Base-by-base conservation (phyloP, 208 protist species). In the Acanthamoeba royreba region DNA sequence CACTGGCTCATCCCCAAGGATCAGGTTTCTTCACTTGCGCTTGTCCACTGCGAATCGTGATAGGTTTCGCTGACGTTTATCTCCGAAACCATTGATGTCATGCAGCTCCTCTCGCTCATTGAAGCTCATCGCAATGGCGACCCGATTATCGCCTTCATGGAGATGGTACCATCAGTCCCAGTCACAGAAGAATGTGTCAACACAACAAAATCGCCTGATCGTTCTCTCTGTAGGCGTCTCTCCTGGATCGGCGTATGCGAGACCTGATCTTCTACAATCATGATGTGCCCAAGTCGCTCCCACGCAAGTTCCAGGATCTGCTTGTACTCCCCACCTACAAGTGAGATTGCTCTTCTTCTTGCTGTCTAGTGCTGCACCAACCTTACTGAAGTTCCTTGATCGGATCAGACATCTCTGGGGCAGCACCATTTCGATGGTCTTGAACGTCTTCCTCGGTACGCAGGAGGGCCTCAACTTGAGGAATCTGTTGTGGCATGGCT, bases 401-500 rank as follows among this genome's bases (percentile, higher is more conserved):
- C n/a, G n/a, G n/a, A n/a, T n/a, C n/a, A n/a, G n/a, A n/a, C n/a
- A n/a, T n/a, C n/a, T 83, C 25, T 83, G 72, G 72, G 72, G 72
- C 38, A 52, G 43, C 43, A 83, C 72, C 8, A 83, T 83, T 8
- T 83, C 72, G 25, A 31, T 83, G 25, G 72, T 83, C 7, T 52
- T 90, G 4, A 90, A 90, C 40, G 83, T 90, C 19, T 31, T 90
- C 5, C n/a, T 90, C 31, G 83, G 83, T 0, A 90, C 83, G 7
- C 47, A 66, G 15, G 83, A 90, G 19, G 83, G 83, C 2, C 49
- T 90, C 17, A 90, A 90, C 25, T 52, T 90, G 43, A 31, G 83
- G 33, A 90, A 61, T n/a, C 83, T 90, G 31, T n/a, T 90, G 22
- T 72, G 47, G 83, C 83, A 90, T 17, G 83, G 83, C 83, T 90